Evolutionary conservation across 1,139 yeast species (phyloP).

Genomic region (Pneumocystis canis): DNA sequence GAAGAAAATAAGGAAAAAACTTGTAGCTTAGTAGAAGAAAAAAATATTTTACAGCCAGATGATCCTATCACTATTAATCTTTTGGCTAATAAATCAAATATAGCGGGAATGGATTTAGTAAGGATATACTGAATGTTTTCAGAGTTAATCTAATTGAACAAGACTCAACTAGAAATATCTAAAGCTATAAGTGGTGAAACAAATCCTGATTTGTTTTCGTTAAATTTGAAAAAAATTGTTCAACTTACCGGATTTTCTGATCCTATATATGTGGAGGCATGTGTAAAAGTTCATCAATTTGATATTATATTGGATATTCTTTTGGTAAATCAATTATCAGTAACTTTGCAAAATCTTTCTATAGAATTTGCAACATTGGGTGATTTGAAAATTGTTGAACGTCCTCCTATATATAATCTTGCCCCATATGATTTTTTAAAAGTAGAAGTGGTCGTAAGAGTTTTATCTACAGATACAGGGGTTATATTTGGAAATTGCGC

Average conservation of each 20-base stretch:
- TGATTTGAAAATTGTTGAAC: conserved; percentile 85
- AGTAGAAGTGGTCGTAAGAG: conserved; percentile 77
- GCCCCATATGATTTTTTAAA: conserved; percentile 95
- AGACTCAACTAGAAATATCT: conserved; percentile 28
- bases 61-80: conserved; percentile 74
- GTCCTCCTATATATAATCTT: conserved; percentile 81
- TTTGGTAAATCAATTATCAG: conserved; percentile 84
- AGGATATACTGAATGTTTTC: background rate
- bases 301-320: conserved; percentile 90
- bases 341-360: conserved; percentile 76
- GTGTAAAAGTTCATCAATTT: conserved; percentile 84
- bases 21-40: conserved; percentile 44
- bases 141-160: conserved; percentile 16
- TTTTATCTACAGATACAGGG: conserved; percentile 93
- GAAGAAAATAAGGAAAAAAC: conserved; percentile 42
- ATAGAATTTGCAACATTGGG: conserved; percentile 96
- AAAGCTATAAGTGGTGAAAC: conserved; percentile 35
- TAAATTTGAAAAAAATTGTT: conserved; percentile 74
- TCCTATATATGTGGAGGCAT: conserved; percentile 96
- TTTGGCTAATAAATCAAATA: conserved; percentile 35
- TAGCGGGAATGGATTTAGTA: background rate
- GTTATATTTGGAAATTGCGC: conserved; percentile 94
- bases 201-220: conserved; percentile 43
- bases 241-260: conserved; percentile 96
- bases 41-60: conserved; percentile 68